Evolutionary conservation across 2,329 filamentous ascomycete genomes (phyloP), one percentile per base, ranked within the genome.

Genomic region (Fonsecaea erecta): DNA sequence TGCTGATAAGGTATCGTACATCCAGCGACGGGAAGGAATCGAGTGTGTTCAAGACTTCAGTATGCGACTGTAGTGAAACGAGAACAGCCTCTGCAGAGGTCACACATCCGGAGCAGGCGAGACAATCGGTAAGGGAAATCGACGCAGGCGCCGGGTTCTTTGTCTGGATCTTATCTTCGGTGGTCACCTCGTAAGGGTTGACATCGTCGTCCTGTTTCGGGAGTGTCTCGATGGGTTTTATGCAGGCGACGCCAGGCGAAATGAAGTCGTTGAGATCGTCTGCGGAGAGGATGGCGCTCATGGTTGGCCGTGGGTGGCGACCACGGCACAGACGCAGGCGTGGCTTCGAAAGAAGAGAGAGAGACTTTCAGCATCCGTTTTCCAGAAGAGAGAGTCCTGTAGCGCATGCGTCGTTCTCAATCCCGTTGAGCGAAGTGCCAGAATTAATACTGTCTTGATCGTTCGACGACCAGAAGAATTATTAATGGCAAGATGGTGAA

Each of bases 251-350:
- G 68, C 94, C 93, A 14, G 95, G 95, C 63, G 91, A 95, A 76
- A 99, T 99, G 81, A 99, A 99, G 83, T 99, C 95, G 83, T 99
- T 99, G 67, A 99, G 84, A 77, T 97, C 93, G 82, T 99, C 94
- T 74, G 90, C 90, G 63, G 93, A 98, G 74, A 99, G 90, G 74
- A 99, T 99, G 68, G 95, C 95, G 76, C 93, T 97, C 95, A 99
- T 99, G 64, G 62, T 60, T 28, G 37, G 37, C 59, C 55, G 26
- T 16, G 34, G 34, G 58, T 53, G 54, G 51, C 53, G 63, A 62
- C 58, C 59, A 35, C 63, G 63, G 52, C 59, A 34, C 35, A 52
- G 26, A 16, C 6, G 30, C 46, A 24, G 32, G 26, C 21, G 21
- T 26, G 30, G 30, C 6, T 9, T n/a, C 16, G 16, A n/a, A 18